phyloP scores from a whole-genome alignment of 345 rosid genomes.

The Capsella bursapastoris region DNA sequence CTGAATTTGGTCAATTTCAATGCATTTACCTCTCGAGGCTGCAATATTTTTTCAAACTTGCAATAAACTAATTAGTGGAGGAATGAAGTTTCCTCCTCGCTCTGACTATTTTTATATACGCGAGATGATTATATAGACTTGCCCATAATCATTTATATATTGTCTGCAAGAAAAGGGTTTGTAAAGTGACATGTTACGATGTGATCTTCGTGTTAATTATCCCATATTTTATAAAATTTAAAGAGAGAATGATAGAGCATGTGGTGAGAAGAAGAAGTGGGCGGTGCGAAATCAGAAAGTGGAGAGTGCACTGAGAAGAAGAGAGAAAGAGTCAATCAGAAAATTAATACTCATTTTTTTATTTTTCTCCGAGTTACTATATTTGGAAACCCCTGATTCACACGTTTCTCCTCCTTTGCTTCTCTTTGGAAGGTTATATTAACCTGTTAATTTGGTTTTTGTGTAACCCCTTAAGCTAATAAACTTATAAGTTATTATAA shows the following conservation, averaged over 20 bases:
- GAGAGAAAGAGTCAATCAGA: slow-evolving; percentile 38
- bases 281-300: slow-evolving; percentile 41
- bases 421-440: slow-evolving; percentile 6
- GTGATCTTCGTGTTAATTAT: slow-evolving; percentile 37
- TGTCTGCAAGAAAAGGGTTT: slow-evolving; percentile 4
- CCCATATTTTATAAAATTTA: neutral
- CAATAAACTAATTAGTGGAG: slow-evolving; percentile 23
- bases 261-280: slow-evolving; percentile 43
- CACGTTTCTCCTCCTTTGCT: slow-evolving; percentile 35
- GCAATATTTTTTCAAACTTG: slow-evolving; percentile 23
- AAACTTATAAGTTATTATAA: neutral
- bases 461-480: neutral
- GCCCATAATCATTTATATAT: slow-evolving; percentile 22
- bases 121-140: slow-evolving; percentile 30
- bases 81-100: slow-evolving; percentile 37
- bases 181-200: slow-evolving; percentile 29
- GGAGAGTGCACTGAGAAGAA: slow-evolving; percentile 43
- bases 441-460: neutral
- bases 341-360: neutral
- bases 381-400: slow-evolving; percentile 32
- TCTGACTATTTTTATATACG: slow-evolving; percentile 27
- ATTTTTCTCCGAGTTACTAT: slow-evolving; percentile 5
- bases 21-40: slow-evolving; percentile 29
- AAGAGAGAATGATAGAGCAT: slow-evolving; percentile 20
- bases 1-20: slow-evolving; percentile 31